Evolutionary conservation across 345 rosid genomes (phyloP).

Genomic region (Capsella bursapastoris): DNA sequence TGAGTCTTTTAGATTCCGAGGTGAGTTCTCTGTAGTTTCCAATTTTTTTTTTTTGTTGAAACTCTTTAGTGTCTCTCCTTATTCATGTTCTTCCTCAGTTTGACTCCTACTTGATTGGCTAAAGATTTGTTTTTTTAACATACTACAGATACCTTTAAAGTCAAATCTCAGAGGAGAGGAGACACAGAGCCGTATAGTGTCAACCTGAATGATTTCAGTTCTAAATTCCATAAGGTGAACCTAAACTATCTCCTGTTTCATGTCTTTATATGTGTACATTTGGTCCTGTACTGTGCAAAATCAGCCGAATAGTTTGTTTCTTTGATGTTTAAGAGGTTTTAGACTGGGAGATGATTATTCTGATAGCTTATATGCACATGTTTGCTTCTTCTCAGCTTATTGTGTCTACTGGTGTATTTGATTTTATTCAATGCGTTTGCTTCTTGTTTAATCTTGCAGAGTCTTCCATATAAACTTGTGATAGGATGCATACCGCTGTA

Average conservation of each 20-base stretch:
- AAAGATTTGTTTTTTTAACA: neutral
- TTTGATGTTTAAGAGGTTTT: neutral
- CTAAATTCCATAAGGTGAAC: conserved; percentile 37
- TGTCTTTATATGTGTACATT: too few relatives aligned
- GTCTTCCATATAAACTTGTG: conserved; percentile 42
- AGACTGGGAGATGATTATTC: neutral
- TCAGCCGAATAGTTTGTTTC: neutral
- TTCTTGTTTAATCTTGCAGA: conserved; percentile 53
- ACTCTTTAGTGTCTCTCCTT: neutral
- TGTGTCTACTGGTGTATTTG: neutral
- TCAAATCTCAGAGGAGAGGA: conserved; percentile 42
- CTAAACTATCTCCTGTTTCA: conserved; percentile 3
- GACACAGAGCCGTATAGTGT: conserved; percentile 27
- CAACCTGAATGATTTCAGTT: conserved; percentile 16
- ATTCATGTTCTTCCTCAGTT: neutral
- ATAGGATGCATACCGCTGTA: conserved; percentile 56
- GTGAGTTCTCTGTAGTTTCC: neutral
- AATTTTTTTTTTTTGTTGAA: too few relatives aligned
- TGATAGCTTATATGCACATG: neutral
- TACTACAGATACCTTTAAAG: conserved; percentile 52
- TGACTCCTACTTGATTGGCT: neutral
- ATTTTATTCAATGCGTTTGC: conserved; percentile 6
- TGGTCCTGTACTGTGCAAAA: neutral
- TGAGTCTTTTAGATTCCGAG: conserved; percentile 35
- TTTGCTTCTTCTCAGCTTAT: neutral